Percentiles rank a stretch among this genome's conserved stretches.
Conservation (phyloP, 2,329 filamentous ascomycete genomes). For the Pestalotiopsis sp. region DNA sequence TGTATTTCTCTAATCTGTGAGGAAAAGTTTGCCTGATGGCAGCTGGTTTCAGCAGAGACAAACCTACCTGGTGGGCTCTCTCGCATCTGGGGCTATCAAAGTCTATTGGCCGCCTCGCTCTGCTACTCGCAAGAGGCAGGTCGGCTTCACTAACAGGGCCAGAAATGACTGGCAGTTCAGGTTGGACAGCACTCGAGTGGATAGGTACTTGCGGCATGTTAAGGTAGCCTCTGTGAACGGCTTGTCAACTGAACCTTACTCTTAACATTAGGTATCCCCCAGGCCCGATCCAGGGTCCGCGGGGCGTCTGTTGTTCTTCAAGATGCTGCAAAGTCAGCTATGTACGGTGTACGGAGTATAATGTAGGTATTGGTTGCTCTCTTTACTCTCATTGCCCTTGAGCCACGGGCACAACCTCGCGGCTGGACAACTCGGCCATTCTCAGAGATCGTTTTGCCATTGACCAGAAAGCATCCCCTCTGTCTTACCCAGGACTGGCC, state of each 20-base stretch:
- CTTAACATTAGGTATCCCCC: background rate
- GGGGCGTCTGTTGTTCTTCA: background rate
- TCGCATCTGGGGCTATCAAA: background rate
- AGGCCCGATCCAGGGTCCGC: background rate
- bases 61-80: background rate
- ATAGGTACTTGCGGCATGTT: background rate
- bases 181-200: background rate
- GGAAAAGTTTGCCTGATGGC: constrained; percentile 4
- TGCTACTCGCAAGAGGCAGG: background rate
- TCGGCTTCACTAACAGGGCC: background rate
- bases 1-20: background rate
- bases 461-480: background rate
- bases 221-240: background rate
- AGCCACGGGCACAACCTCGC: background rate
- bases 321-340: background rate
- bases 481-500: background rate
- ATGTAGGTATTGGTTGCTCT: background rate
- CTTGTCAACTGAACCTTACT: constrained; percentile 3
- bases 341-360: background rate
- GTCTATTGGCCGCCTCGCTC: constrained; percentile 4
- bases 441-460: background rate
- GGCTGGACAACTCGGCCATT: background rate
- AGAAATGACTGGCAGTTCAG: background rate
- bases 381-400: background rate
- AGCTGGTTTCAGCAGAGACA: background rate